phyloP scores from a whole-genome alignment of 441 rosid genomes.

The Mallotus japonicus region DNA sequence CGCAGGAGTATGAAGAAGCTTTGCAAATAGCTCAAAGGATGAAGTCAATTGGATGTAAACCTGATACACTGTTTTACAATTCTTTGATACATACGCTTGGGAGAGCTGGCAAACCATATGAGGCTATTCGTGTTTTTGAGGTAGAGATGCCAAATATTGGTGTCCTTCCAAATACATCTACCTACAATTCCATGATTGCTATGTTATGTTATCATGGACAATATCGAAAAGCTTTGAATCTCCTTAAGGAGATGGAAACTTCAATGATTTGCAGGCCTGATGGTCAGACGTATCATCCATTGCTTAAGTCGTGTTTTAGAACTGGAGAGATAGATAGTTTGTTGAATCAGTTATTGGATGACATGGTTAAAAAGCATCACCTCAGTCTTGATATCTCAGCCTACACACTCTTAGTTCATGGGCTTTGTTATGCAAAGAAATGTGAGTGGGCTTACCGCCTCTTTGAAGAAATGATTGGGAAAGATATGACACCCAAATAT shows the following conservation, averaged over 20 bases:
- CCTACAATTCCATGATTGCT: constrained; percentile 76
- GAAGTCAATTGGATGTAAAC: constrained; percentile 48
- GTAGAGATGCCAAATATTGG: constrained; percentile 53
- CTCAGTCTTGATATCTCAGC: constrained; percentile 72
- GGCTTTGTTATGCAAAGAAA: constrained; percentile 57
- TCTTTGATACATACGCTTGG: constrained; percentile 70
- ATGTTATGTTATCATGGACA: constrained; percentile 60
- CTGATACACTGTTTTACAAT: constrained; percentile 63
- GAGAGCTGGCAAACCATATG: constrained; percentile 48
- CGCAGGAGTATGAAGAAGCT: constrained; percentile 57
- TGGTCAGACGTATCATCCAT: constrained; percentile 62
- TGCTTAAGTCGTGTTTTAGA: constrained; percentile 67
- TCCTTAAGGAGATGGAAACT: constrained; percentile 55
- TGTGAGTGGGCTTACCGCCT: constrained; percentile 66
- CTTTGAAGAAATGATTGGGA: constrained; percentile 69
- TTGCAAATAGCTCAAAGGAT: constrained; percentile 44
- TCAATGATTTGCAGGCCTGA: constrained; percentile 52
- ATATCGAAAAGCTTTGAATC: constrained; percentile 44
- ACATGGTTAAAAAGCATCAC: constrained; percentile 68
- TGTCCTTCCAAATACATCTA: constrained; percentile 46
- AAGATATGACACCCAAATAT: constrained; percentile 58
- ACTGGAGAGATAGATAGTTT: constrained; percentile 48
- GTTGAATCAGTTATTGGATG: constrained; percentile 57
- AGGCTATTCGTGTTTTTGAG: constrained; percentile 55
- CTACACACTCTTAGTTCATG: constrained; percentile 72